phyloP scores from a whole-genome alignment of 352 stramenopile species.

The Globisporangium emineosum region DNA sequence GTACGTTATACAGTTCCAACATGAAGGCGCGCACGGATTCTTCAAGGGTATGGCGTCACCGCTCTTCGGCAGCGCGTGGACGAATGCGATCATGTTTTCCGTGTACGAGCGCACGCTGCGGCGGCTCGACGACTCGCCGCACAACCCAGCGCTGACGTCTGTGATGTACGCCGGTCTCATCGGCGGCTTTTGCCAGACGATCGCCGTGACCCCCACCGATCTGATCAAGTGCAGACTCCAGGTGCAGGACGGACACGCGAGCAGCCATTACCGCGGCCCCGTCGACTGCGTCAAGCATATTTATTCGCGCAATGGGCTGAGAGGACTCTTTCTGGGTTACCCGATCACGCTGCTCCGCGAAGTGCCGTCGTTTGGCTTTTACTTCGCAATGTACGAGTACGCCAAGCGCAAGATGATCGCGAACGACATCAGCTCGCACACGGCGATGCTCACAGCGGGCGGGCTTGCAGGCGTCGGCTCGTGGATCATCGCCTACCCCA shows the following conservation, averaged over 20 bases:
- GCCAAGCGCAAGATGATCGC: constrained; percentile 71
- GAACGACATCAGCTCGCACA: constrained; percentile 45
- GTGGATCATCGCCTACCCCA: constrained; percentile 80
- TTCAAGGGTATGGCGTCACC: constrained; percentile 86
- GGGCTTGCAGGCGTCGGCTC: constrained; percentile 72
- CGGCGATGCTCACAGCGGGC: constrained; percentile 80
- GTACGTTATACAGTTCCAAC: constrained; percentile 29
- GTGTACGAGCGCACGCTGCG: constrained; percentile 72
- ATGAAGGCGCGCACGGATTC: constrained; percentile 76
- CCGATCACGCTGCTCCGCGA: constrained; percentile 72
- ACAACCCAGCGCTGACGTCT: constrained; percentile 54
- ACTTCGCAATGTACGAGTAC: constrained; percentile 83
- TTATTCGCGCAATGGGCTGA: constrained; percentile 48
- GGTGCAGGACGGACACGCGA: constrained; percentile 65
- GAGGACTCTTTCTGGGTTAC: constrained; percentile 74
- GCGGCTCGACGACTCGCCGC: constrained; percentile 49
- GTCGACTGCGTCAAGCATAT: constrained; percentile 79
- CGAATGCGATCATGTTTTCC: constrained; percentile 87
- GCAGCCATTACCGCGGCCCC: constrained; percentile 57
- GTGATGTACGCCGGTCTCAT: constrained; percentile 68
- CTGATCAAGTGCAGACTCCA: constrained; percentile 85
- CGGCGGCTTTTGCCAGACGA: constrained; percentile 75
- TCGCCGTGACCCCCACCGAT: constrained; percentile 71
- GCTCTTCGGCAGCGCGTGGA: constrained; percentile 77
- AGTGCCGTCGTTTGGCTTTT: constrained; percentile 79